Percentiles rank a stretch among this genome's conserved stretches.
Conservation (phyloP, 108 stramenopile species). For the Hondaea fermentalgiana region DNA sequence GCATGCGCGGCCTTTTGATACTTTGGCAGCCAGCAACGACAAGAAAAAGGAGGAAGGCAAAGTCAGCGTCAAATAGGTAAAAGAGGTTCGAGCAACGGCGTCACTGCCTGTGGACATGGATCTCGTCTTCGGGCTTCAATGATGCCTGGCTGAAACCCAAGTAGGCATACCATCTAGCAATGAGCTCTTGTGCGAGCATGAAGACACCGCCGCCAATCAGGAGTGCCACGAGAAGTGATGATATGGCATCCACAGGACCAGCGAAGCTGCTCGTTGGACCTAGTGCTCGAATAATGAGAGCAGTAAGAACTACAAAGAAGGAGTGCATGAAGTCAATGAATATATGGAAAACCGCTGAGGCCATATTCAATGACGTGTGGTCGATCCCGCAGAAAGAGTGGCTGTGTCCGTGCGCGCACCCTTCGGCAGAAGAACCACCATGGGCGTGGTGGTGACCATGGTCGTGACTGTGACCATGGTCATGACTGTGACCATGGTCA, state of each 20-base stretch:
- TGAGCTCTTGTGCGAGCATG: neutral
- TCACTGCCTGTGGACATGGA: too few species aligned
- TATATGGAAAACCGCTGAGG: constrained; percentile 2
- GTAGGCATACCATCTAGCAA: neutral
- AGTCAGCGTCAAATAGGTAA: too few species aligned
- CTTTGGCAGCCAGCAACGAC: too few species aligned
- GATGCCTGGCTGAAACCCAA: neutral
- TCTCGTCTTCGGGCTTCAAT: too few species aligned
- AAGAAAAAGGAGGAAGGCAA: too few species aligned
- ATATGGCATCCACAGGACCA: neutral
- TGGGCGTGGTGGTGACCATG: too few species aligned
- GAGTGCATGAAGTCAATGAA: constrained; percentile 15
- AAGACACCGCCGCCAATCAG: neutral
- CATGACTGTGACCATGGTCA: too few species aligned
- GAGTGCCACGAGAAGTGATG: neutral
- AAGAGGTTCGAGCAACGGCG: too few species aligned
- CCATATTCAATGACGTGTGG: constrained; percentile 11
- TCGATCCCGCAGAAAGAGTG: neutral
- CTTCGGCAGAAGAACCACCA: neutral
- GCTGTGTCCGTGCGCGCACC: neutral
- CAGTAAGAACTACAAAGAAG: neutral
- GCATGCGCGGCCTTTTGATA: too few species aligned
- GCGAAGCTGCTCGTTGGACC: neutral
- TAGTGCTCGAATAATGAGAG: neutral
- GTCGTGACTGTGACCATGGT: neutral